Evolutionary conservation across 1,284 basidiomycete species (phyloP).

Genomic region (Irpex lacteus): DNA sequence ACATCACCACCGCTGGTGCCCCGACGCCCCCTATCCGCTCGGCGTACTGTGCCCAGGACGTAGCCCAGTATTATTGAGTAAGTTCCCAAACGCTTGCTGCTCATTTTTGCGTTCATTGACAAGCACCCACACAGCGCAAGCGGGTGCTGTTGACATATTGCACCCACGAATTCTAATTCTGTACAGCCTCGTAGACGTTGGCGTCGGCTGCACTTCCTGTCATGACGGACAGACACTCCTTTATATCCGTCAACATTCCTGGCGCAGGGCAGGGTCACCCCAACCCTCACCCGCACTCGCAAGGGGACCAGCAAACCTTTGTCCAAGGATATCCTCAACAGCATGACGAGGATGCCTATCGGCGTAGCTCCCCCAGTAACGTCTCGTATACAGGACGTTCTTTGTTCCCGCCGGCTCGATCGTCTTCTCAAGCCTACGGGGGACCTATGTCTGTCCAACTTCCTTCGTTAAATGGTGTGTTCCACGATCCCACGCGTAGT

Average conservation of each 20-base stretch:
- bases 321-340: background rate
- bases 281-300: conserved; percentile 1
- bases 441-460: background rate
- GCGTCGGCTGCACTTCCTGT: conserved; percentile 14
- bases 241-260: conserved; percentile 9
- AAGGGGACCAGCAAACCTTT: background rate
- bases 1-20: background rate
- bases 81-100: background rate
- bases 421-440: conserved; percentile 1
- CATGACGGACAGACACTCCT: conserved; percentile 13
- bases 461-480: conserved; percentile 1
- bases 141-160: conserved; percentile 17
- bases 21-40: background rate
- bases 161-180: background rate
- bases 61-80: background rate
- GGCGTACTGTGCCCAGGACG: no score
- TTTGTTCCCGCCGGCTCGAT: background rate
- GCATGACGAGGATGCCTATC: background rate
- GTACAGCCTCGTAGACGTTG: background rate
- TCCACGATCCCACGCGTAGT: conserved; percentile 7
- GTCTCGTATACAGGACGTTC: background rate
- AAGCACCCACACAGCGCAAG: conserved; percentile 1
- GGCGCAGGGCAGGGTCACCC: background rate
- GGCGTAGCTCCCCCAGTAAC: background rate
- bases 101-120: background rate